These are phyloP conservation scores for Paecilomyces dactylethromorphus DNA, from an alignment of 2,329 filamentous ascomycete species.

Conservation along the genomic window DNA sequence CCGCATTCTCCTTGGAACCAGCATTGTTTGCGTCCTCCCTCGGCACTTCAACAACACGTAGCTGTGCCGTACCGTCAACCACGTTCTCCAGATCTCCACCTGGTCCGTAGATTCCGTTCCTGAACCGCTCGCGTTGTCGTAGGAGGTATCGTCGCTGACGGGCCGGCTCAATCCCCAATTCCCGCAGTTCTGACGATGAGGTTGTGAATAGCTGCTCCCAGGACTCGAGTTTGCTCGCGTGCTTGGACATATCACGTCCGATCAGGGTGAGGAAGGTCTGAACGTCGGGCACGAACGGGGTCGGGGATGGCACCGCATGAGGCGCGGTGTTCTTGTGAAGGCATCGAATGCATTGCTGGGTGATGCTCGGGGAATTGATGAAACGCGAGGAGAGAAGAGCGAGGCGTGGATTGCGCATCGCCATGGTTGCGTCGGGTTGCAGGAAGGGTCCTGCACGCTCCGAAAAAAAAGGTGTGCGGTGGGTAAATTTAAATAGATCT, in stretches of 20 bases:
- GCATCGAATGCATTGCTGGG: slow-evolving; percentile 29
- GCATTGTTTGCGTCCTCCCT: slow-evolving; percentile 20
- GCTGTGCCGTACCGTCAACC: slow-evolving; percentile 52
- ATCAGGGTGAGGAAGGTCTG: slow-evolving; percentile 84
- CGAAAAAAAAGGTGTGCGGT: not conserved
- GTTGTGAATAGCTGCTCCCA: slow-evolving; percentile 89
- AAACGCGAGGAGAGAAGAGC: slow-evolving; percentile 18
- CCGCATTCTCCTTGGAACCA: slow-evolving; percentile 13
- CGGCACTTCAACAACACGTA: slow-evolving; percentile 53
- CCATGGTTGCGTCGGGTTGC: slow-evolving; percentile 16
- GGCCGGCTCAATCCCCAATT: slow-evolving; percentile 80
- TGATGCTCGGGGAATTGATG: slow-evolving; percentile 15
- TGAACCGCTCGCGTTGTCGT: slow-evolving; percentile 80
- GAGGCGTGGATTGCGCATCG: slow-evolving; percentile 21
- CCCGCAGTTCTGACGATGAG: slow-evolving; percentile 67
- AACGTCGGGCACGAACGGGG: slow-evolving; percentile 79
- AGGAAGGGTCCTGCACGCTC: not conserved
- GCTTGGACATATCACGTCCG: slow-evolving; percentile 75
- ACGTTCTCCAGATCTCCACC: slow-evolving; percentile 78
- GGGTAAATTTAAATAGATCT: not conserved
- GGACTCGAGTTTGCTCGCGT: slow-evolving; percentile 77
- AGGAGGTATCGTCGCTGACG: slow-evolving; percentile 77
- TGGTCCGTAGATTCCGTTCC: slow-evolving; percentile 67
- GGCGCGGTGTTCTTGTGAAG: slow-evolving; percentile 35
- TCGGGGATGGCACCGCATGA: slow-evolving; percentile 59